Evolutionary conservation across 2,329 filamentous ascomycete species (phyloP), one percentile per base, ranked within the genome.

Genomic region (Trematosphaeria pertusa): DNA sequence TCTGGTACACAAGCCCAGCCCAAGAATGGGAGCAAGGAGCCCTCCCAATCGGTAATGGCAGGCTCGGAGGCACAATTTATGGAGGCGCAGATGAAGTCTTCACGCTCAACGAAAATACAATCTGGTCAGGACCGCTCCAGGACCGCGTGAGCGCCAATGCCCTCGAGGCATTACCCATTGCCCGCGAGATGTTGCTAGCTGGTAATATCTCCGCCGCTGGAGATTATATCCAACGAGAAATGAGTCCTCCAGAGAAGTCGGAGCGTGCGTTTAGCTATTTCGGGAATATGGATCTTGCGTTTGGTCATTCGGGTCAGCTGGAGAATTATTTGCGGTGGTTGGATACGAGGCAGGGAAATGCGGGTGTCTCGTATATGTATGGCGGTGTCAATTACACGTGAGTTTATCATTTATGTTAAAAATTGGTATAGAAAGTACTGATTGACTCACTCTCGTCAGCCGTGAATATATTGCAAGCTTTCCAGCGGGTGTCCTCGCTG

Each of bases 41-140:
- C 5, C 28, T 53, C 3, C 46, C 46, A 2, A 36, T 57, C n/a
- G 54, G 54, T 18, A 54, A 54, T 41, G 50, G 54, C 3, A 28
- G 54, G 18, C 28, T 54, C 15, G 54, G 21, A 12, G 54, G 36
- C 4, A 33, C 40, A 1, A 37, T 54, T 1, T 57, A 50, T 28
- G 54, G 54, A n/a, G 34, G 38, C 7, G 21, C 36, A 11, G 18
- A n/a, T 11, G 54, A 57, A 15, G 50, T 33, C 7, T 34, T 57
- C 12, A 24, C 38, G 2, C 36, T 57, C 12, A 57, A 57, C 22
- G 54, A 57, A 32, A 48, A 54, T 12, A 49, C 50, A 4, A 43
- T 56, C 3, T 56, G 53, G 53, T 49, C 38, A 18, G 47, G 47
- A 19, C 44, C 48, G n/a, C 51, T 34, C 37, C 36, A 39, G 26